These are phyloP conservation scores for Leccinum subgranulosum DNA, from an alignment of 768 basidiomycete genomes.

Conservation along the genomic window DNA sequence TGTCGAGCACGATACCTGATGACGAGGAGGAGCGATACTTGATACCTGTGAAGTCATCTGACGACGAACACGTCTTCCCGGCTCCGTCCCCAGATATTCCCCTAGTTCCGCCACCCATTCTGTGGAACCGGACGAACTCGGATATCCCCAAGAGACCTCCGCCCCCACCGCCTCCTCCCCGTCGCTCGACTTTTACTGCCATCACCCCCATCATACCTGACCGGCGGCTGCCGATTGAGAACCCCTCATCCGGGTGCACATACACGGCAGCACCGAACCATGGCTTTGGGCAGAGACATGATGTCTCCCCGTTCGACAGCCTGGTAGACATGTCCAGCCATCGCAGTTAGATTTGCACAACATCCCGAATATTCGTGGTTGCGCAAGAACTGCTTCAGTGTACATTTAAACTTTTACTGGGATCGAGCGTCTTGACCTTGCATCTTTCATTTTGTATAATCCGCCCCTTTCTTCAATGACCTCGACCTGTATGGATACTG, in stretches of 20 bases:
- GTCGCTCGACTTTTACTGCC: constrained; percentile 37
- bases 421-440: background rate
- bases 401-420: constrained; percentile 34
- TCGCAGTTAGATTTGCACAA: constrained; percentile 58
- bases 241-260: constrained; percentile 14
- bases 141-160: constrained; percentile 40
- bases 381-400: constrained; percentile 65
- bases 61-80: constrained; percentile 24
- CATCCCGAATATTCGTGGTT: constrained; percentile 61
- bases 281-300: constrained; percentile 28
- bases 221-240: constrained; percentile 26
- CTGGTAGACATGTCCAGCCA: constrained; percentile 44
- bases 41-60: constrained; percentile 27
- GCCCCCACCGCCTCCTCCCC: constrained; percentile 68
- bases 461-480: background rate
- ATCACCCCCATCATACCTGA: constrained; percentile 49
- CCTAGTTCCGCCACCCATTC: constrained; percentile 13
- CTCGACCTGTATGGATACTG: constrained; percentile 4
- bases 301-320: constrained; percentile 67
- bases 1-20: constrained; percentile 40
- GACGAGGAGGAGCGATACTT: constrained; percentile 43
- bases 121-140: constrained; percentile 24
- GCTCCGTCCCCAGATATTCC: constrained; percentile 15
- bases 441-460: background rate
- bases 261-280: constrained; percentile 31